Evolutionary conservation across 495 filamentous ascomycete genomes (phyloP), one percentile per base, ranked within the genome.

Genomic region (Cryomyces antarcticus): DNA sequence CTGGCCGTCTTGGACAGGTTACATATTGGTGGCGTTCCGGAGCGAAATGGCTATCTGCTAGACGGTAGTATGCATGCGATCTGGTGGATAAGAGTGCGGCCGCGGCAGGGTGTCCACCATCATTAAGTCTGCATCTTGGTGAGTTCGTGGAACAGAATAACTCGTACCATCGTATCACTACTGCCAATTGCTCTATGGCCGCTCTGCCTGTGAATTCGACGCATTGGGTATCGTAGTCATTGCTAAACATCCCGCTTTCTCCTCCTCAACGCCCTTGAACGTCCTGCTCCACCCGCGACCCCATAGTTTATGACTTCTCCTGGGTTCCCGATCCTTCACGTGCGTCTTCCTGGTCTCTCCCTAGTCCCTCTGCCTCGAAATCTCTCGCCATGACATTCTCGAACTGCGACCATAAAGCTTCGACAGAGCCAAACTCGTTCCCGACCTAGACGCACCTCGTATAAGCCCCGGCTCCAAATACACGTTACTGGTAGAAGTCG

Each of bases 321-420:
- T 48, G 49, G 5, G 2, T 35, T 35, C 47, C 41, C 13, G 48
- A 42, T 46, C 34, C 45, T 30, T 54, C 43, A 17, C 37, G 54
- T 45, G 55, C 57, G 39, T 46, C 56, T 30, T 62, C 55, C 30
- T 47, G 53, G 9, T 41, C 39, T 31, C 39, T 45, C 13, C 34
- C 39, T 27, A 1, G 10, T 35, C 65, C 63, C 31, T 56, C 62
- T 24, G 61, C 62, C 47, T 74, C 75, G 0, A 64, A 61, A 34
- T 82, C 77, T 47, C 76, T 79, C 12, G 75, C 83, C 88, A 95
- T 96, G 48, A 95, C 87, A 44, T 78, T 79, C 67, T 97, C 89
- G 54, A 97, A 97, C 46, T 92, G 83, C 31, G 80, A 86, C 89
- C 89, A 97, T 31, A 97, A 70, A 28, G 83, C 84, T 61, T 97